These are phyloP conservation scores for Euphorbia schlechtendalii DNA, from an alignment of 441 rosid species.

Conservation along the genomic window DNA sequence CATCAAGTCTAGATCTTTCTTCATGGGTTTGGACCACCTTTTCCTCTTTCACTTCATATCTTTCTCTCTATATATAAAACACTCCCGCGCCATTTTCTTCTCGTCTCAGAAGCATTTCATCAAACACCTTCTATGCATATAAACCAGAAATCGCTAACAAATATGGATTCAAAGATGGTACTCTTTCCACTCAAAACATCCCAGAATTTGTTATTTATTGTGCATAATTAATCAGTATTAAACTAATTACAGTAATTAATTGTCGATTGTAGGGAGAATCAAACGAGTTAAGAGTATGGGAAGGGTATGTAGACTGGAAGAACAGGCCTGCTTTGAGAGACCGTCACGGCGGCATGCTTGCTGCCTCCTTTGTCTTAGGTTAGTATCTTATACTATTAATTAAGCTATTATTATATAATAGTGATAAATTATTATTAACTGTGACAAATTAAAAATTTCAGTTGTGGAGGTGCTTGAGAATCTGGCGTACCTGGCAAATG, in stretches of 20 bases:
- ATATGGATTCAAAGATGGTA: conserved; percentile 26
- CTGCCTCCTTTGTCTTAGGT: conserved; percentile 82
- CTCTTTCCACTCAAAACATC: conserved; percentile 5
- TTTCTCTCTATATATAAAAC: conserved; percentile 15
- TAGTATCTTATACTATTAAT: conserved; percentile 10
- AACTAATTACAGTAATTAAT: neutral
- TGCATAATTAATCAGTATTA: too few relatives aligned
- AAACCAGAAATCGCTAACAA: conserved; percentile 10
- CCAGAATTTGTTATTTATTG: too few relatives aligned
- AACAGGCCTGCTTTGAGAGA: conserved; percentile 55
- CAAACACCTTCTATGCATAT: conserved; percentile 1
- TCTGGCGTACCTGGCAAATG: conserved; percentile 75
- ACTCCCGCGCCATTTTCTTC: neutral
- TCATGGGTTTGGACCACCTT: conserved; percentile 34
- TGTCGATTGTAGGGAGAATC: conserved; percentile 39
- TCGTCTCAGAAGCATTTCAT: neutral
- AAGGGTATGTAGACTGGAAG: conserved; percentile 74
- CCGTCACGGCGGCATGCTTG: conserved; percentile 74
- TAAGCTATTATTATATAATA: too few relatives aligned
- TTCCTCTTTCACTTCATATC: conserved; percentile 19
- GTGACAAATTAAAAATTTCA: conserved; percentile 1
- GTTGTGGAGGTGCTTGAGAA: conserved; percentile 83
- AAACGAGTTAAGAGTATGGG: conserved; percentile 30
- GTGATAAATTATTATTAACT: too few relatives aligned
- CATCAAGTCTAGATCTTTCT: conserved; percentile 43